Conservation (phyloP, 1,284 basidiomycete species). For the Coniferiporia weirii region DNA sequence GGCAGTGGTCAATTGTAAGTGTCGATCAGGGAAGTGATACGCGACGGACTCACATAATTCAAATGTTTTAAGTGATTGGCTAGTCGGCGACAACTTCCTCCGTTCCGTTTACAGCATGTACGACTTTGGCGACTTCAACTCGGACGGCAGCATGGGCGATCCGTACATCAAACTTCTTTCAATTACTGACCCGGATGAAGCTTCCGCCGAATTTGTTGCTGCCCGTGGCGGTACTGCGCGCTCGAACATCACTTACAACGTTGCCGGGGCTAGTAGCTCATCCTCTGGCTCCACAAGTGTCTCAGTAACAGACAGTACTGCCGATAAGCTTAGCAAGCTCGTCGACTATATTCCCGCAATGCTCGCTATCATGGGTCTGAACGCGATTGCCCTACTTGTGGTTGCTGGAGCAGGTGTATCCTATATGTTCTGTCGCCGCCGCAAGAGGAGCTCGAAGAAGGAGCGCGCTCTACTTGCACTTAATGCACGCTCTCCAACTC, state of each 20-base stretch:
- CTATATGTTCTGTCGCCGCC: constrained; percentile 41
- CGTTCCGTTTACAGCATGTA: constrained; percentile 82
- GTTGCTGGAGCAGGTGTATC: constrained; percentile 47
- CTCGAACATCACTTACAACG: constrained; percentile 63
- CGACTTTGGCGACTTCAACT: constrained; percentile 78
- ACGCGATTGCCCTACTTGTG: constrained; percentile 59
- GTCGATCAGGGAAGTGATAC: constrained; percentile 1
- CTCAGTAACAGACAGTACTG: constrained; percentile 48
- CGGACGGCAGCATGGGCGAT: constrained; percentile 55
- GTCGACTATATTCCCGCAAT: constrained; percentile 61
- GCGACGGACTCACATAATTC: background rate
- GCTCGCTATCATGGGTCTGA: constrained; percentile 66
- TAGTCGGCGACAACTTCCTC: constrained; percentile 77
- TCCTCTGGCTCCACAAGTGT: constrained; percentile 33
- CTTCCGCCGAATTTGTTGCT: constrained; percentile 63
- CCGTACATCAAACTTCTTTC: constrained; percentile 73
- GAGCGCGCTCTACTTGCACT: constrained; percentile 3
- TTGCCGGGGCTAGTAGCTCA: constrained; percentile 30
- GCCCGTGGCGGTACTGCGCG: constrained; percentile 56
- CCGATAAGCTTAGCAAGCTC: constrained; percentile 53
- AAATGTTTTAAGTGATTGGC: constrained; percentile 53
- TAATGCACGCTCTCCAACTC: constrained; percentile 6
- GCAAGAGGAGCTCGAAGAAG: constrained; percentile 23
- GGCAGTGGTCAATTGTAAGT: constrained; percentile 60
- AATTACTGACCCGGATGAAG: constrained; percentile 59